These are phyloP conservation scores for Hypoxylon lienhwacheense DNA, from an alignment of 495 filamentous ascomycete genomes.

Conservation along the genomic window DNA sequence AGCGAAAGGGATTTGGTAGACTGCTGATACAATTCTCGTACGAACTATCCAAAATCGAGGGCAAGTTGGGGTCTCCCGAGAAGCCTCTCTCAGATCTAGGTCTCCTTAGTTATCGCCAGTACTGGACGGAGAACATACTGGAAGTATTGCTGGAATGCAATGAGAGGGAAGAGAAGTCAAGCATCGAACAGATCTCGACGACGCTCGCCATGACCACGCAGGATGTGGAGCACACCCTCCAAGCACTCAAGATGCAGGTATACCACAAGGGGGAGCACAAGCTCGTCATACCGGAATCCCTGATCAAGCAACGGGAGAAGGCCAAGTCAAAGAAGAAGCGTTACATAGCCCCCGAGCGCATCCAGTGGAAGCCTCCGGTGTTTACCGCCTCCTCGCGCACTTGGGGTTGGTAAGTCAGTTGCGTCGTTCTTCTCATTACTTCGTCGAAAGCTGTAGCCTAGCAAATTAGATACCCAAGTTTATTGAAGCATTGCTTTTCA, in stretches of 20 bases:
- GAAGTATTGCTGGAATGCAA: constrained; percentile 72
- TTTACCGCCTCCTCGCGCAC: constrained; percentile 86
- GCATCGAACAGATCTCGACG: constrained; percentile 76
- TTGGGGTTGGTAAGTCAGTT: constrained; percentile 83
- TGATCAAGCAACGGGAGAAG: constrained; percentile 72
- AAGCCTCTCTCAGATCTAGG: constrained; percentile 95
- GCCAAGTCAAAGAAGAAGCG: constrained; percentile 70
- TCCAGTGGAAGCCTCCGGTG: constrained; percentile 95
- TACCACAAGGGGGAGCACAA: constrained; percentile 95
- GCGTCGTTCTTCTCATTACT: background rate
- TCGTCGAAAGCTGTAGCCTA: background rate
- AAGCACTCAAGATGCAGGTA: constrained; percentile 89
- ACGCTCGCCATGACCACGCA: constrained; percentile 90
- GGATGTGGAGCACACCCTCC: constrained; percentile 90
- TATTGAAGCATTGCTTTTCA: too few relatives aligned
- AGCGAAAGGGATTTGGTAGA: constrained; percentile 89
- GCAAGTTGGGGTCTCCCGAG: constrained; percentile 91
- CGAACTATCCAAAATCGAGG: constrained; percentile 92
- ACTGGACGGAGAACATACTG: constrained; percentile 93
- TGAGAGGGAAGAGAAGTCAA: constrained; percentile 65
- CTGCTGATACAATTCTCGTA: constrained; percentile 97
- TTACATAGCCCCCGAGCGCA: constrained; percentile 70
- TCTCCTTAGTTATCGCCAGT: constrained; percentile 87
- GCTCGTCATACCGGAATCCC: constrained; percentile 75
- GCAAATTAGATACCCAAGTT: constrained; percentile 16